These are phyloP conservation scores for Paspalum notatum DNA, from an alignment of 176 grass and related monocot genomes.

Conservation along the genomic window DNA sequence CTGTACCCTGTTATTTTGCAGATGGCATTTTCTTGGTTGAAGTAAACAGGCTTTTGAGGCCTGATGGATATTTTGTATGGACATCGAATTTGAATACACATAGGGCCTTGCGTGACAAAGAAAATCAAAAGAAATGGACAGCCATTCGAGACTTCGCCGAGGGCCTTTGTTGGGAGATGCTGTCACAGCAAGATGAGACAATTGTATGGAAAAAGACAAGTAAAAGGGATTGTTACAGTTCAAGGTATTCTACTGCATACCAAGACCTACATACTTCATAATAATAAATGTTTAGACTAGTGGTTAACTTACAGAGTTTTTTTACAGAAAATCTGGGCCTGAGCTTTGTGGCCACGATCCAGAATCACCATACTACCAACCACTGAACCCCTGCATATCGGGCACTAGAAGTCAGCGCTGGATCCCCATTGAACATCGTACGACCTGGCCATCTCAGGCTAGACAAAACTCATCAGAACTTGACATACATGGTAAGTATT, in stretches of 20 bases:
- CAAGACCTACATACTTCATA: background rate
- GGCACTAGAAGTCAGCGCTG: slow-evolving; percentile 89
- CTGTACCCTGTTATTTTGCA: slow-evolving; percentile 43
- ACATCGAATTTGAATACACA: slow-evolving; percentile 89
- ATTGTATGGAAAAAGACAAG: slow-evolving; percentile 96
- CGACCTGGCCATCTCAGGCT: slow-evolving; percentile 79
- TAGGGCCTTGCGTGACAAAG: slow-evolving; percentile 84
- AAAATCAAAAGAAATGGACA: slow-evolving; percentile 94
- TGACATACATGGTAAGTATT: slow-evolving; percentile 74
- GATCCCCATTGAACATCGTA: slow-evolving; percentile 80
- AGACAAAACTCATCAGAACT: slow-evolving; percentile 88
- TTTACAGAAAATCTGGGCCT: slow-evolving; percentile 80
- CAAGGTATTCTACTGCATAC: slow-evolving; percentile 54
- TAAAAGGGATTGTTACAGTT: slow-evolving; percentile 76
- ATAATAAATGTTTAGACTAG: slow-evolving; percentile 13
- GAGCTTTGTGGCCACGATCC: slow-evolving; percentile 77
- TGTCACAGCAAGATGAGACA: slow-evolving; percentile 99
- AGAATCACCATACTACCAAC: slow-evolving; percentile 87
- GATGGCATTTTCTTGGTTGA: slow-evolving; percentile 94
- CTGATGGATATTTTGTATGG: slow-evolving; percentile 98
- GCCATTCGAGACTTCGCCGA: slow-evolving; percentile 64
- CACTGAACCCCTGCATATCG: slow-evolving; percentile 87
- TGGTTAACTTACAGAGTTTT: slow-evolving; percentile 2
- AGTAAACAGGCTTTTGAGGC: slow-evolving; percentile 96
- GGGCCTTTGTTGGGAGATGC: slow-evolving; percentile 93